phyloP scores from a whole-genome alignment of 148 eudicot species.

The Dianthus caryophyllus region DNA sequence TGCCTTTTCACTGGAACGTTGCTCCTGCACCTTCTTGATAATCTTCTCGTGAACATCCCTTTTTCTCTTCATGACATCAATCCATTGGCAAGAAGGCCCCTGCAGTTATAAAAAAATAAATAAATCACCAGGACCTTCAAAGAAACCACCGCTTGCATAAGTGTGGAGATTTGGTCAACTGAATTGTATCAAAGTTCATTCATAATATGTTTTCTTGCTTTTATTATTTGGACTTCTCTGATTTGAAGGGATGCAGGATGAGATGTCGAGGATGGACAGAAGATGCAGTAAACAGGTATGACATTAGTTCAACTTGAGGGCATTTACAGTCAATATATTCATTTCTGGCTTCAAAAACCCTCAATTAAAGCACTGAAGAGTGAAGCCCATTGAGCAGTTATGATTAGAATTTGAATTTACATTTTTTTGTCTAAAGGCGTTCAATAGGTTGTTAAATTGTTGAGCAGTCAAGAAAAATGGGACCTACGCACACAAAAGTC shows the following conservation, averaged over 20 bases:
- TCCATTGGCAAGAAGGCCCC: constrained; percentile 76
- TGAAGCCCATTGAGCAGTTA: neutral
- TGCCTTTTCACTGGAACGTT: constrained; percentile 34
- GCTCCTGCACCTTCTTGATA: constrained; percentile 55
- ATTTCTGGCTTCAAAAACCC: neutral
- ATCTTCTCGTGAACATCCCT: constrained; percentile 75
- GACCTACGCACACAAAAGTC: neutral
- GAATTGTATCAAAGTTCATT: neutral
- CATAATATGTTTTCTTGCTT: neutral
- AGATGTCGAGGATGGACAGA: neutral
- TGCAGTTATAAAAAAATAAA: constrained; percentile 23
- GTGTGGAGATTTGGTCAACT: neutral
- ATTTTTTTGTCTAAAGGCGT: neutral
- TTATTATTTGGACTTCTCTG: neutral
- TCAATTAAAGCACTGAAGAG: too few relatives aligned
- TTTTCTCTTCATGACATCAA: constrained; percentile 89
- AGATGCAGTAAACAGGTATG: too few relatives aligned
- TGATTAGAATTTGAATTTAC: neutral
- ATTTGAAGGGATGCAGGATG: neutral
- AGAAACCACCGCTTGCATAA: neutral
- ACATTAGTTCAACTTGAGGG: neutral
- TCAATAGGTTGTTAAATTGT: neutral
- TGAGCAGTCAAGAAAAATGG: too few relatives aligned
- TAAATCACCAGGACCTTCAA: neutral
- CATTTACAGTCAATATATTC: neutral